Percentiles rank a stretch among this genome's conserved stretches.
Evolutionary conservation across 257 asterid genomes (phyloP).

Genomic region (Euphrasia confusa): DNA sequence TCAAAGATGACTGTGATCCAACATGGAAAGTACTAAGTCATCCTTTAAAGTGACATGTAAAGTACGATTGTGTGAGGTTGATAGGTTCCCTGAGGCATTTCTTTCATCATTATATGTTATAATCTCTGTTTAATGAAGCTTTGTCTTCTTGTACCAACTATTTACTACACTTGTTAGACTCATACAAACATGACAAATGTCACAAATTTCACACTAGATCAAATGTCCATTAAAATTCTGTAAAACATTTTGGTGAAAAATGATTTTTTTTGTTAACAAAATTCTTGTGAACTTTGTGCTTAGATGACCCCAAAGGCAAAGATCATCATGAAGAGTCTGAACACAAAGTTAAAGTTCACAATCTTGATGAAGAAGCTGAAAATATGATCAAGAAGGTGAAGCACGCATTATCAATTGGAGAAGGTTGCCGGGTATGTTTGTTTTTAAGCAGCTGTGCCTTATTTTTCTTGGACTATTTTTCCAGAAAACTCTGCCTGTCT

Average conservation of each 20-base stretch:
- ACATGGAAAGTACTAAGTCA: slow-evolving; percentile 13
- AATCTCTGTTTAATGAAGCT: too few relatives aligned
- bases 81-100: too few relatives aligned
- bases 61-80: too few relatives aligned
- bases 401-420: slow-evolving; percentile 76
- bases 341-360: slow-evolving; percentile 53
- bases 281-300: slow-evolving; percentile 24
- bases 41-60: too few relatives aligned
- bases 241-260: slow-evolving; percentile 7
- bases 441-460: background rate
- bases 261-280: slow-evolving; percentile 2
- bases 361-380: slow-evolving; percentile 81
- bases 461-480: background rate
- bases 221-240: slow-evolving; percentile 10
- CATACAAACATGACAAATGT: background rate
- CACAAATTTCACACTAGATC: slow-evolving; percentile 9
- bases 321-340: slow-evolving; percentile 61
- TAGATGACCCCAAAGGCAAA: slow-evolving; percentile 78
- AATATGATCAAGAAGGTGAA: slow-evolving; percentile 72
- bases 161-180: background rate
- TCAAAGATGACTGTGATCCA: background rate
- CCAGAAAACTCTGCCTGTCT: slow-evolving; percentile 1
- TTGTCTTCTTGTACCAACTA: too few relatives aligned
- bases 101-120: too few relatives aligned
- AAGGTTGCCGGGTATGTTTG: slow-evolving; percentile 87